phyloP scores from a whole-genome alignment of 805 yeast species.

The Saccharomycopsis oosterbeekiorum region DNA sequence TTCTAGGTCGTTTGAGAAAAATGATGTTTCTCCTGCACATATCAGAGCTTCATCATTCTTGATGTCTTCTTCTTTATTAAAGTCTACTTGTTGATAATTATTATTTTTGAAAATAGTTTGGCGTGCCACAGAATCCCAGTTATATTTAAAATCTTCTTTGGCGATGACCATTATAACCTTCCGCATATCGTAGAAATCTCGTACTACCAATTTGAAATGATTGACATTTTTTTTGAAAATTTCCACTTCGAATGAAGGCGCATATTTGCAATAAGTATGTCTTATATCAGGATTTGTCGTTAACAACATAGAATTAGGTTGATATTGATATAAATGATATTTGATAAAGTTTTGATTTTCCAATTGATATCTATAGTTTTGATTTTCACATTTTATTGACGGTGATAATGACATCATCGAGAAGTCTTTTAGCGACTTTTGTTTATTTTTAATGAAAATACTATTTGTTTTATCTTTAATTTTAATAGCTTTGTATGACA shows the following conservation, averaged over 20 bases:
- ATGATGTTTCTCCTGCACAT: background rate
- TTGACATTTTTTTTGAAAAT: slow-evolving; percentile 23
- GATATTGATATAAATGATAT: slow-evolving; percentile 49
- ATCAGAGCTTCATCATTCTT: background rate
- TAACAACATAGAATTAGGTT: slow-evolving; percentile 35
- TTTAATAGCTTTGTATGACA: background rate
- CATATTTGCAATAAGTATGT: slow-evolving; percentile 49
- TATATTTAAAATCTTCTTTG: background rate
- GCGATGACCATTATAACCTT: slow-evolving; percentile 9
- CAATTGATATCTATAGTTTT: slow-evolving; percentile 3
- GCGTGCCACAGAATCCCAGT: slow-evolving; percentile 7
- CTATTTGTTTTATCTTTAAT: background rate
- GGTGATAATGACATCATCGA: background rate
- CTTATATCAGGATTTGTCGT: slow-evolving; percentile 58
- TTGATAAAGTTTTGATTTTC: slow-evolving; percentile 39
- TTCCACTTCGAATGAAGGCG: slow-evolving; percentile 52
- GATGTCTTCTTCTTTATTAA: background rate
- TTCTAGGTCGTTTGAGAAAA: background rate
- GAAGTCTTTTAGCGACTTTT: background rate
- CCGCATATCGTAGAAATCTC: slow-evolving; percentile 4
- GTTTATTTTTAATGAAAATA: background rate
- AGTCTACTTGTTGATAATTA: background rate
- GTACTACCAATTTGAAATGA: slow-evolving; percentile 28
- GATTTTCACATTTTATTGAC: background rate
- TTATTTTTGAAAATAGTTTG: background rate